These are phyloP conservation scores for Amanita fuliginea DNA, from an alignment of 768 basidiomycete species.

Conservation along the genomic window DNA sequence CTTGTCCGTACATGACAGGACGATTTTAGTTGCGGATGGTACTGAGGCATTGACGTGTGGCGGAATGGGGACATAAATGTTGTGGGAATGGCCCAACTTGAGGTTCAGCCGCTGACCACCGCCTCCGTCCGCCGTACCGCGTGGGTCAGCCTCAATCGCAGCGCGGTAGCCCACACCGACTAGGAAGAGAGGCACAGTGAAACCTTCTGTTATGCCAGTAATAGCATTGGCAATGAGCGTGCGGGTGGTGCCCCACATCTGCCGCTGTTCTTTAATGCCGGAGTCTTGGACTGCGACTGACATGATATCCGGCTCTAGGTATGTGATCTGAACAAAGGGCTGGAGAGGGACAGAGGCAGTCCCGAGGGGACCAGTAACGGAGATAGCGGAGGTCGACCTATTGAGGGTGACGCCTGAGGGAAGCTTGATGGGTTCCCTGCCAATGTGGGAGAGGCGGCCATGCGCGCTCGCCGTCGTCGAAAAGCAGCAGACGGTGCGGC, in stretches of 20 bases:
- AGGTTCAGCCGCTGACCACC: conserved; percentile 68
- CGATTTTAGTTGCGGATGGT: conserved; percentile 74
- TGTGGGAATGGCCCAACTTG: conserved; percentile 90
- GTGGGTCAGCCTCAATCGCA: conserved; percentile 70
- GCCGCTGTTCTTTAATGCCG: conserved; percentile 63
- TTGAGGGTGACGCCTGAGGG: conserved; percentile 31
- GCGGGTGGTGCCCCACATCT: conserved; percentile 94
- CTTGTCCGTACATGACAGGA: conserved; percentile 78
- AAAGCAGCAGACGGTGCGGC: conserved; percentile 30
- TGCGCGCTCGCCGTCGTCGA: conserved; percentile 37
- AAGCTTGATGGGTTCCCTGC: conserved; percentile 44
- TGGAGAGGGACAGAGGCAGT: conserved; percentile 34
- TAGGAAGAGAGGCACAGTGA: conserved; percentile 71
- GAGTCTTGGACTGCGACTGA: conserved; percentile 55
- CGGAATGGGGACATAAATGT: conserved; percentile 76
- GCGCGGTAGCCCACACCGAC: conserved; percentile 95
- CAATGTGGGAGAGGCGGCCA: conserved; percentile 55
- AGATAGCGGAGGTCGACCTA: conserved; percentile 26
- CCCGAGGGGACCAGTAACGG: conserved; percentile 36
- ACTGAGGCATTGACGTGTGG: conserved; percentile 71
- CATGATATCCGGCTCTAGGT: conserved; percentile 26
- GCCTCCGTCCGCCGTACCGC: conserved; percentile 44
- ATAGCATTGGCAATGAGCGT: conserved; percentile 87
- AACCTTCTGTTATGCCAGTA: conserved; percentile 82
- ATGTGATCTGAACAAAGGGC: conserved; percentile 33